Base-by-base conservation (phyloP, 1,139 yeast species). In the Komagataea norvegica region DNA sequence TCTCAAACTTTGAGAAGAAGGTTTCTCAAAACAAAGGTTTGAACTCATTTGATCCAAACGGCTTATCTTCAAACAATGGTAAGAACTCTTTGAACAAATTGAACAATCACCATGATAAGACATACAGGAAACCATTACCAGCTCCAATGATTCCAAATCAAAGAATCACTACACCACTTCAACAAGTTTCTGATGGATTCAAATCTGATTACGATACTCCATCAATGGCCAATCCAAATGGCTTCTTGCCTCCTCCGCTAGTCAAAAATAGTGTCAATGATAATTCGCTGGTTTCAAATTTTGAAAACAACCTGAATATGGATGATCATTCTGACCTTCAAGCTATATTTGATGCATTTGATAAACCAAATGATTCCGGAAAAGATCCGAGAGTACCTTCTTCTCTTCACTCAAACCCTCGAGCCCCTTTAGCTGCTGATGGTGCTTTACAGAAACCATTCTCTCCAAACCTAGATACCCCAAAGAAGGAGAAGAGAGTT, bases 121-220 rank as follows among this genome's bases (percentile, higher is more conserved):
- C 8, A n/a, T n/a, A n/a, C n/a, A n/a, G n/a, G n/a, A 35, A 34
- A 26, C 53, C 51, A 17, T 35, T 47, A 36, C 48, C 51, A 11
- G 36, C 44, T 6, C 48, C 51, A 29, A 25, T 35, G n/a, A 44
- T 42, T 27, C 45, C 49, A 34, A 45, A 42, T 11, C 47, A 43
- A 36, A 41, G 45, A 33, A 42, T 45, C 16, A 34, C 45, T 5
- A 50, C 54, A 14, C 54, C 54, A 27, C 34, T 41, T 14, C 45
- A 43, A 14, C 55, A 51, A 25, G 10, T 32, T 8, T 19, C 32
- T n/a, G 36, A 32, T 10, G 29, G 31, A 3, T 37, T 37, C 26
- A n/a, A 16, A 11, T 24, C 36, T 13, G 35, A 27, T 26, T 25
- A 22, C 14, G 34, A 30, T 23, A 31, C 39, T 18, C 34, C 44